Evolutionary conservation across 495 filamentous ascomycete genomes (phyloP).

Genomic region (Penicillium fimorum): DNA sequence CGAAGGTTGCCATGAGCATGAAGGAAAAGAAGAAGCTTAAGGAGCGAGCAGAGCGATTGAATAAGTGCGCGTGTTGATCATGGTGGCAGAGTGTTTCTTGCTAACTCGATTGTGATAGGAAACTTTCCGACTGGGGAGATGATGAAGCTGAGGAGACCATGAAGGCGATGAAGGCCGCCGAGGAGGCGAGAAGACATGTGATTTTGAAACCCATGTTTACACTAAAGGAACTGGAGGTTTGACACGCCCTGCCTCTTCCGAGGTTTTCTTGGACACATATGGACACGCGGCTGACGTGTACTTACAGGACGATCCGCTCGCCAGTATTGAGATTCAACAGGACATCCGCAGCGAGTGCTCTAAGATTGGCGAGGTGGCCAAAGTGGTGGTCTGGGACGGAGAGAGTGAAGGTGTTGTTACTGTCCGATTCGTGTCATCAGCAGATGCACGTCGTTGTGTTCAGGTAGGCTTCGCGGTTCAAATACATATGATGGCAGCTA

Average conservation of each 20-base stretch:
- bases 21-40: slow-evolving; percentile 80
- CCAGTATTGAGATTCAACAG: slow-evolving; percentile 86
- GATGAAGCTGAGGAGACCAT: slow-evolving; percentile 56
- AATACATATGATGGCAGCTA: not conserved
- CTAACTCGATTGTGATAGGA: slow-evolving; percentile 46
- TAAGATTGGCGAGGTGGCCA: slow-evolving; percentile 85
- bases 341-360: slow-evolving; percentile 88
- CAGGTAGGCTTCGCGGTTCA: slow-evolving; percentile 37
- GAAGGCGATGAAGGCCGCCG: slow-evolving; percentile 70
- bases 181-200: slow-evolving; percentile 51
- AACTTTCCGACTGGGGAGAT: slow-evolving; percentile 91
- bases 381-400: slow-evolving; percentile 83
- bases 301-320: slow-evolving; percentile 69
- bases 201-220: slow-evolving; percentile 96
- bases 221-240: slow-evolving; percentile 69
- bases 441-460: slow-evolving; percentile 72
- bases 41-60: slow-evolving; percentile 80
- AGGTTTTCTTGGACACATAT: not conserved
- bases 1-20: slow-evolving; percentile 49
- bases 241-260: slow-evolving; percentile 8
- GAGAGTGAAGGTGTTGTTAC: slow-evolving; percentile 86
- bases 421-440: slow-evolving; percentile 69
- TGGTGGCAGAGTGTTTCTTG: not conserved
- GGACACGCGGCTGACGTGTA: slow-evolving; percentile 19
- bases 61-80: slow-evolving; percentile 49